These are phyloP conservation scores for Raffaelea deltoideospora DNA, from an alignment of 2,329 filamentous ascomycete species.

Conservation along the genomic window DNA sequence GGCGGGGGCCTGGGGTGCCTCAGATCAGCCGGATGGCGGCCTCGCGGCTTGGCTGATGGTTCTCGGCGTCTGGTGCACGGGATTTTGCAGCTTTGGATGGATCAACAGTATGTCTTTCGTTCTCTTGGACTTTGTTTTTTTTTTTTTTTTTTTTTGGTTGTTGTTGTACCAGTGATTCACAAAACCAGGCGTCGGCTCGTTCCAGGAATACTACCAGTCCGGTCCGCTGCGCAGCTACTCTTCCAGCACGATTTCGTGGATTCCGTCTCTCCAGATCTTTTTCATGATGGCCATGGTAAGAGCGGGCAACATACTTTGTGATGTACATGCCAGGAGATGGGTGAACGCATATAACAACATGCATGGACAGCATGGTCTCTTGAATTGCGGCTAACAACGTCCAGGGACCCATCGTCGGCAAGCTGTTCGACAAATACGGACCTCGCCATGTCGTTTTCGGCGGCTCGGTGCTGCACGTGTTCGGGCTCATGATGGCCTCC, in stretches of 20 bases:
- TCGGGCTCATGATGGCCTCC: slow-evolving; percentile 43
- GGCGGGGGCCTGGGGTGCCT: too few relatives aligned
- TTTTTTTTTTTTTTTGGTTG: not conserved
- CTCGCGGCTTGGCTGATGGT: slow-evolving; percentile 22
- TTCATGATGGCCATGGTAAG: slow-evolving; percentile 32
- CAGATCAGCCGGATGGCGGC: slow-evolving; percentile 15
- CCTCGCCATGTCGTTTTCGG: slow-evolving; percentile 32
- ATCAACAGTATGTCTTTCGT: slow-evolving; percentile 16
- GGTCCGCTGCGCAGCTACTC: slow-evolving; percentile 31
- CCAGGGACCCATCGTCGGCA: slow-evolving; percentile 40
- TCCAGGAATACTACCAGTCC: slow-evolving; percentile 42
- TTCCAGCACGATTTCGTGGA: slow-evolving; percentile 44
- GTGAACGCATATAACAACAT: too few relatives aligned
- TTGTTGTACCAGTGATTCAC: not conserved
- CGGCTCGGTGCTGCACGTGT: slow-evolving; percentile 35
- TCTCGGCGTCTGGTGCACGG: slow-evolving; percentile 23
- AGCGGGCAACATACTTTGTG: not conserved
- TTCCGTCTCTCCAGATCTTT: slow-evolving; percentile 28
- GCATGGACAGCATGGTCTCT: too few relatives aligned
- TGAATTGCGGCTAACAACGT: not conserved
- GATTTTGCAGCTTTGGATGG: slow-evolving; percentile 26
- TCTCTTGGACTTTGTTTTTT: not conserved
- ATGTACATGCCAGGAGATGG: not conserved
- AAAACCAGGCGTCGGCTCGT: slow-evolving; percentile 27
- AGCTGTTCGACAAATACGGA: slow-evolving; percentile 42